Evolutionary conservation across 106 monocot genomes (phyloP).

Genomic region (Apostasia ramifera): DNA sequence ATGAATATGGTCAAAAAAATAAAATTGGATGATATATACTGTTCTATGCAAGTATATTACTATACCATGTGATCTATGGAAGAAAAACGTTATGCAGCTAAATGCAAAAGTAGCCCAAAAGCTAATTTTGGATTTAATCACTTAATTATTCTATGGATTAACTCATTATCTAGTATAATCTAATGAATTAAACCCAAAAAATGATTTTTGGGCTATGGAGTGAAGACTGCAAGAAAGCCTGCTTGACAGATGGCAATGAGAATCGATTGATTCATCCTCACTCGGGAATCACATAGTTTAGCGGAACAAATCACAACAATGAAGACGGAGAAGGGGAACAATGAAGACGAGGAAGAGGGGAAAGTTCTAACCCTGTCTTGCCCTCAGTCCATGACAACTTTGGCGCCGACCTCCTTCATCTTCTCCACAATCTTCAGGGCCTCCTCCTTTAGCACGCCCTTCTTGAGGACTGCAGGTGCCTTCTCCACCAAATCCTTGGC

Average conservation of each 20-base stretch:
- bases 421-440: conserved; percentile 52
- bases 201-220: neutral
- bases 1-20: too few species aligned
- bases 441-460: conserved; percentile 43
- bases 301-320: neutral
- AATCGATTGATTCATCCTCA: neutral
- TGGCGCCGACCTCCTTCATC: conserved; percentile 50
- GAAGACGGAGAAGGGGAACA: too few species aligned
- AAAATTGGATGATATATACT: too few species aligned
- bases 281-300: neutral
- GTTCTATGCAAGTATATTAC: neutral
- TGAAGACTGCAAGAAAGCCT: neutral
- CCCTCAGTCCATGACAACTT: conserved; percentile 39
- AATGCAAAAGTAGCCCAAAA: too few species aligned
- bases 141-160: too few species aligned
- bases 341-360: neutral
- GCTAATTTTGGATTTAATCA: too few species aligned
- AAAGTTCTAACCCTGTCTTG: neutral
- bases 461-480: conserved; percentile 38
- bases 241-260: neutral
- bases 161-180: too few species aligned
- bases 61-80: neutral
- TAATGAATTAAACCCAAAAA: too few species aligned
- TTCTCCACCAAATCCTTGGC: conserved; percentile 63
- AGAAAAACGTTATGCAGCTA: neutral